Percentiles rank a stretch among this genome's conserved stretches.
Conservation (phyloP, 1,139 yeast genomes). For the Meyerozyma sp. region DNA sequence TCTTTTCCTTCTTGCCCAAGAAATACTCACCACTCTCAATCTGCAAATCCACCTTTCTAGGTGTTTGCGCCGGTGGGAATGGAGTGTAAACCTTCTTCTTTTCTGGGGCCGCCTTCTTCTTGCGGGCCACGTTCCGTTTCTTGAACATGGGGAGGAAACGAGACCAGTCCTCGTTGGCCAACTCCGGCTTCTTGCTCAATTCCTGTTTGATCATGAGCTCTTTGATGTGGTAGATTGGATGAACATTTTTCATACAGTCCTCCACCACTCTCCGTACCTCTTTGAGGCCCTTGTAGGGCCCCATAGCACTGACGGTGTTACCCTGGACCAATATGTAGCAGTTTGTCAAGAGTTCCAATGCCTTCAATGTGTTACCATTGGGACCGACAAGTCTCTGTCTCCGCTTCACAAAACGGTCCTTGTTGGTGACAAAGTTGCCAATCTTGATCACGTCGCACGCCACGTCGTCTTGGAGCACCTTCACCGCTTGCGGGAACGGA, state of each 20-base stretch:
- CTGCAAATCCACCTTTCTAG: conserved; percentile 95
- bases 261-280: conserved; percentile 92
- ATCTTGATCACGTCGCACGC: conserved; percentile 97
- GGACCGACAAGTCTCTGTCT: conserved; percentile 97
- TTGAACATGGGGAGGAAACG: conserved; percentile 95
- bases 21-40: conserved; percentile 98
- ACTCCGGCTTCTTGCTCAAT: conserved; percentile 87
- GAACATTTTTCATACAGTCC: conserved; percentile 94
- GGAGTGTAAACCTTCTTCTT: conserved; percentile 94
- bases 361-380: conserved; percentile 92
- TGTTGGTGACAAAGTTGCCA: conserved; percentile 82
- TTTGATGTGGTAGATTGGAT: conserved; percentile 94
- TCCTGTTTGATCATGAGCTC: conserved; percentile 97
- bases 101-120: conserved; percentile 51
- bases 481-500: conserved; percentile 94
- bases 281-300: conserved; percentile 89
- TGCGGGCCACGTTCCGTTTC: conserved; percentile 92
- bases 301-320: conserved; percentile 96
- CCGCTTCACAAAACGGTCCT: conserved; percentile 91
- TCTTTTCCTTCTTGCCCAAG: conserved; percentile 80
- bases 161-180: conserved; percentile 96
- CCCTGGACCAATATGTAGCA: conserved; percentile 97
- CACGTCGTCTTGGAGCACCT: conserved; percentile 82
- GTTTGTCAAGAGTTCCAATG: conserved; percentile 84
- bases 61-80: conserved; percentile 97